These are phyloP conservation scores for Haematococcus lacustris DNA, from an alignment of 139 green algal species.

Conservation along the genomic window DNA sequence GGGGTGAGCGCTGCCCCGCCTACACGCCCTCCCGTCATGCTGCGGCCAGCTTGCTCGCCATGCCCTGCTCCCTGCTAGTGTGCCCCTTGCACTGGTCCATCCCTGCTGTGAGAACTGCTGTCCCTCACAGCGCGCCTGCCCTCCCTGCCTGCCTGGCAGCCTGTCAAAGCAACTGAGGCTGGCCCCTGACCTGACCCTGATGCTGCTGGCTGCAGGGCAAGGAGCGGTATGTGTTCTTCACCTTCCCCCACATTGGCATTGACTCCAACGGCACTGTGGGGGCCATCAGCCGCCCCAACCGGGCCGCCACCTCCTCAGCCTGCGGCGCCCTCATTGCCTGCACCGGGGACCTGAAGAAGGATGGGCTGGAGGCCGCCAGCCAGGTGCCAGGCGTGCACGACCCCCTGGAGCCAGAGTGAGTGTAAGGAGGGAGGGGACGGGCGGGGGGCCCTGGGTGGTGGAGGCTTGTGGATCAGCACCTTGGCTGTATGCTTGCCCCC, in stretches of 20 bases:
- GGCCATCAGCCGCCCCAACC: constrained; percentile 44
- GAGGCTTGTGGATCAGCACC: too few relatives aligned
- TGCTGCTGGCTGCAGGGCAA: constrained; percentile 44
- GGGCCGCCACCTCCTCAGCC: constrained; percentile 21
- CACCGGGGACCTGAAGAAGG: constrained; percentile 28
- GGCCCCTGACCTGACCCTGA: too few relatives aligned
- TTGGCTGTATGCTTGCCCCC: too few relatives aligned
- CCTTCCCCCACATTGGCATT: constrained; percentile 83
- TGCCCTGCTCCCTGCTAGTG: background rate
- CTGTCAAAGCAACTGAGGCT: too few relatives aligned
- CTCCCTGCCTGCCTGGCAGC: constrained; percentile 52
- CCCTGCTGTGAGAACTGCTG: background rate
- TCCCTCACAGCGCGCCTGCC: background rate
- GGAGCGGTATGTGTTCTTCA: constrained; percentile 81
- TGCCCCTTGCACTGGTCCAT: background rate
- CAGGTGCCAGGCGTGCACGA: constrained; percentile 61
- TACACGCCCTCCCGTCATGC: background rate
- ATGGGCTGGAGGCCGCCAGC: constrained; percentile 41
- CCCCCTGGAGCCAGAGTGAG: constrained; percentile 76
- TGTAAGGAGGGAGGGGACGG: too few relatives aligned
- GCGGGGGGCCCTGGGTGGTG: too few relatives aligned
- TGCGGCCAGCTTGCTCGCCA: background rate
- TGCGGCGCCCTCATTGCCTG: constrained; percentile 29
- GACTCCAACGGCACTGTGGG: constrained; percentile 56
- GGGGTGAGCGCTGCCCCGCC: constrained; percentile 5